Conservation (phyloP, 345 rosid genomes). For the Odontarrhena argentea region DNA sequence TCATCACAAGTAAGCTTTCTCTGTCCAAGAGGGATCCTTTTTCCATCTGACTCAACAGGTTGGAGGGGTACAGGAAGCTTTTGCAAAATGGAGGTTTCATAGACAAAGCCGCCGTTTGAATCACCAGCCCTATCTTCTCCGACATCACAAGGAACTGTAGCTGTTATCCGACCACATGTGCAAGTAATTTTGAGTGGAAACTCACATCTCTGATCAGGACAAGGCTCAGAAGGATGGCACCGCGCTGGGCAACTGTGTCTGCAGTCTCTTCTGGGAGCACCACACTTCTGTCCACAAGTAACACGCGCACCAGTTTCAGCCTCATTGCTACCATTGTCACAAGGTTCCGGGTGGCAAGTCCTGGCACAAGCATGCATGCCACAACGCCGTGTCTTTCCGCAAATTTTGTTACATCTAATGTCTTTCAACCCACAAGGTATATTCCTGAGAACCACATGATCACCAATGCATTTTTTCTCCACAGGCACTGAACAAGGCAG, state of each 20-base stretch:
- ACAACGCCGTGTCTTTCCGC: constrained; percentile 82
- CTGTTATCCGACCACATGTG: constrained; percentile 70
- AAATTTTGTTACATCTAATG: constrained; percentile 77
- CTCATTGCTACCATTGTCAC: constrained; percentile 46
- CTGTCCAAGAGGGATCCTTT: constrained; percentile 72
- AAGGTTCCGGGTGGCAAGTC: constrained; percentile 70
- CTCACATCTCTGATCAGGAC: constrained; percentile 84
- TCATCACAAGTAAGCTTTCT: constrained; percentile 80
- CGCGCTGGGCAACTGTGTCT: constrained; percentile 64
- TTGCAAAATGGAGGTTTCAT: constrained; percentile 64
- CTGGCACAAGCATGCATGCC: constrained; percentile 87
- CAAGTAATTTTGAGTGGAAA: constrained; percentile 65
- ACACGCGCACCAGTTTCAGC: constrained; percentile 46
- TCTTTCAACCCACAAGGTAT: constrained; percentile 87
- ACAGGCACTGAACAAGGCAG: constrained; percentile 82
- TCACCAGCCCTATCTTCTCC: constrained; percentile 63
- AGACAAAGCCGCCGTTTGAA: constrained; percentile 52
- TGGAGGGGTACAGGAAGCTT: constrained; percentile 68
- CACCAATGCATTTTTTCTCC: constrained; percentile 81
- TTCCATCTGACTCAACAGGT: constrained; percentile 56
- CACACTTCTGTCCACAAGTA: constrained; percentile 83
- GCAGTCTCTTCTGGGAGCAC: constrained; percentile 85
- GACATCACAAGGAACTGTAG: constrained; percentile 72
- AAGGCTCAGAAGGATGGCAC: constrained; percentile 71
- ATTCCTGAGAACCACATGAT: constrained; percentile 83